Evolutionary conservation across 2,329 filamentous ascomycete genomes (phyloP).

Genomic region (Talaromyces sp.): DNA sequence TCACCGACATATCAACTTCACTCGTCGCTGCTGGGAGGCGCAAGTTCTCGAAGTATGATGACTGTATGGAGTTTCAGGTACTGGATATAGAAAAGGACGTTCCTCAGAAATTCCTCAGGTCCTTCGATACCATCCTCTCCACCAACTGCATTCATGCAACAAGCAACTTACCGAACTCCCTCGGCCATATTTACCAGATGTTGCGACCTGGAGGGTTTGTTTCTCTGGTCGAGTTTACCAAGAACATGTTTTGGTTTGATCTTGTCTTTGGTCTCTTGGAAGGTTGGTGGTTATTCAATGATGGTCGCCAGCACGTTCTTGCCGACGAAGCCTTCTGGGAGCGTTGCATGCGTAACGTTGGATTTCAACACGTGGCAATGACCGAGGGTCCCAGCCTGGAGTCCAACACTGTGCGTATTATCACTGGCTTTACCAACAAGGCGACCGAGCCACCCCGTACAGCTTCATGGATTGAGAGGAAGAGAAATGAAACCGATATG

Average conservation of each 20-base stretch:
- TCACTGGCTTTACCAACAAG: neutral
- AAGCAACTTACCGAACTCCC: neutral
- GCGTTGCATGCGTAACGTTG: neutral
- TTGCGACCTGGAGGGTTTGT: constrained; percentile 28
- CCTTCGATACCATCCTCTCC: neutral
- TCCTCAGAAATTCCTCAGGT: neutral
- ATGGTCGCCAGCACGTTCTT: constrained; percentile 29
- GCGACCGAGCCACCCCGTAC: neutral
- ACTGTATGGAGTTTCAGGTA: neutral
- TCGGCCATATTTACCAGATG: neutral
- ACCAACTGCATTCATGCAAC: constrained; percentile 7
- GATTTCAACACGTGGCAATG: neutral
- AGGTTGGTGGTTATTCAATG: constrained; percentile 40
- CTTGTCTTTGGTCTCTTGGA: constrained; percentile 38
- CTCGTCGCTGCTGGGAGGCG: neutral
- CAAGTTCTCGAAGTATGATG: neutral
- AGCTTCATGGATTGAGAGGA: neutral
- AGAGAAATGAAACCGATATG: neutral
- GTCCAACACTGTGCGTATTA: neutral
- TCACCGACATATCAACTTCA: constrained; percentile 1
- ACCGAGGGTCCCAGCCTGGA: neutral
- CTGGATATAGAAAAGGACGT: constrained; percentile 5
- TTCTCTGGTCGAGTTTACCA: constrained; percentile 31
- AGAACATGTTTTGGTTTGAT: constrained; percentile 30
- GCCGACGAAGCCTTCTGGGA: constrained; percentile 18